These are phyloP conservation scores for Geotrichum fermentans DNA, from an alignment of 1,139 yeast genomes.

Conservation along the genomic window DNA sequence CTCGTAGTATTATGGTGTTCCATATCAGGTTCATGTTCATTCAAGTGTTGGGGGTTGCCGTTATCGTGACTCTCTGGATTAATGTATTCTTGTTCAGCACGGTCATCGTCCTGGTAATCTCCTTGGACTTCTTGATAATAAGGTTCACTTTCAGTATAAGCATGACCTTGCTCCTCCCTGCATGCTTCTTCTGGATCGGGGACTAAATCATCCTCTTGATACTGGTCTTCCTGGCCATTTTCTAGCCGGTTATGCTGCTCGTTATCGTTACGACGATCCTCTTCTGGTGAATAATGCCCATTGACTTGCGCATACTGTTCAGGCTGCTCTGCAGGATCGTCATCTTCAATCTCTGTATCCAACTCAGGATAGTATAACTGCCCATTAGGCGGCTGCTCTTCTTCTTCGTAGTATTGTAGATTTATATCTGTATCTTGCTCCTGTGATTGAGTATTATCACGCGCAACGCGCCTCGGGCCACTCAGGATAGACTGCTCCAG, in stretches of 20 bases:
- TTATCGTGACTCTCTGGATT: neutral
- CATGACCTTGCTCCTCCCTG: no score
- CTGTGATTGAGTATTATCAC: neutral
- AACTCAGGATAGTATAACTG: neutral
- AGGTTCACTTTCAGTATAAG: no score
- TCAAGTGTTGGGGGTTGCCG: neutral
- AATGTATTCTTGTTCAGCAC: neutral
- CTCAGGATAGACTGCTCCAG: conserved; percentile 15
- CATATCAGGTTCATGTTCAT: no score
- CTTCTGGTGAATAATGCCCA: neutral
- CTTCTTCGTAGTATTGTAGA: neutral
- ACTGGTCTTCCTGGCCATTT: no score
- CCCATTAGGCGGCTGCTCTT: neutral
- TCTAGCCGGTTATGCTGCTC: no score
- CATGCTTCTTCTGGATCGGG: no score
- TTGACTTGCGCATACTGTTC: neutral
- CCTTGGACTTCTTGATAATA: neutral
- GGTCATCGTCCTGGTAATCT: neutral
- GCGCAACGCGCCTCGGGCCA: conserved; percentile 12
- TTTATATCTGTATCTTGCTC: neutral
- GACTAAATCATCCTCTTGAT: no score
- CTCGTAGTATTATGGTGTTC: no score
- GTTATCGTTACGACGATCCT: no score
- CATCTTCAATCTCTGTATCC: neutral
- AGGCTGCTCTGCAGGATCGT: neutral